A percentile compares a stretch with the other conserved stretches of the same genome.
These are phyloP conservation scores for Taiwanofungus camphoratus DNA, from an alignment of 1,284 basidiomycete species.

Conservation along the genomic window DNA sequence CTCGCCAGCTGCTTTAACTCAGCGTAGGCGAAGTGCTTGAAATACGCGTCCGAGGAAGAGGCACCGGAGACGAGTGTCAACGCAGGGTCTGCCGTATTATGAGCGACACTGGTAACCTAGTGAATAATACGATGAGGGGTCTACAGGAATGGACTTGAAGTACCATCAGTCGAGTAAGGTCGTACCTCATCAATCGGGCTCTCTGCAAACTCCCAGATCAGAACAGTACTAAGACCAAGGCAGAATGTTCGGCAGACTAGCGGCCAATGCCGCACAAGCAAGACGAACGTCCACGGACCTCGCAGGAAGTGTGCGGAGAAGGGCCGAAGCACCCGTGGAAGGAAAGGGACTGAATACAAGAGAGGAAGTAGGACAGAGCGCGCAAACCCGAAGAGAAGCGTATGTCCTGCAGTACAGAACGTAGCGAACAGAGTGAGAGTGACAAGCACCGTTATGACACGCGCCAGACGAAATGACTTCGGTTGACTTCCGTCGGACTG, in stretches of 20 bases:
- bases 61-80: constrained; percentile 56
- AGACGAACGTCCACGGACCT: constrained; percentile 46
- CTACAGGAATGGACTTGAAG: neutral
- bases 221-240: constrained; percentile 43
- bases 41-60: constrained; percentile 40
- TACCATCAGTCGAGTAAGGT: neutral
- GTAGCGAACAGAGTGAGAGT: constrained; percentile 36
- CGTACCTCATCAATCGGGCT: constrained; percentile 52
- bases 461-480: constrained; percentile 21
- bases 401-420: constrained; percentile 34
- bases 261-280: constrained; percentile 40
- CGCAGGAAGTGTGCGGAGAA: constrained; percentile 58
- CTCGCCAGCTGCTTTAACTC: constrained; percentile 45
- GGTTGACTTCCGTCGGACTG: constrained; percentile 7
- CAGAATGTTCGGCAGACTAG: constrained; percentile 44
- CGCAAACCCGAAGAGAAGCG: constrained; percentile 37
- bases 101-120: constrained; percentile 40
- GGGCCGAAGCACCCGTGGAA: constrained; percentile 45
- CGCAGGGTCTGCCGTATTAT: constrained; percentile 41
- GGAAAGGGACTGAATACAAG: constrained; percentile 45
- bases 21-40: constrained; percentile 52
- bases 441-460: constrained; percentile 31
- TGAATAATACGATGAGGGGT: neutral
- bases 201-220: constrained; percentile 58
- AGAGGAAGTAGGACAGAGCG: constrained; percentile 44